Evolutionary conservation across 1,284 basidiomycete species (phyloP).

Genomic region (Puccinia hordei): DNA sequence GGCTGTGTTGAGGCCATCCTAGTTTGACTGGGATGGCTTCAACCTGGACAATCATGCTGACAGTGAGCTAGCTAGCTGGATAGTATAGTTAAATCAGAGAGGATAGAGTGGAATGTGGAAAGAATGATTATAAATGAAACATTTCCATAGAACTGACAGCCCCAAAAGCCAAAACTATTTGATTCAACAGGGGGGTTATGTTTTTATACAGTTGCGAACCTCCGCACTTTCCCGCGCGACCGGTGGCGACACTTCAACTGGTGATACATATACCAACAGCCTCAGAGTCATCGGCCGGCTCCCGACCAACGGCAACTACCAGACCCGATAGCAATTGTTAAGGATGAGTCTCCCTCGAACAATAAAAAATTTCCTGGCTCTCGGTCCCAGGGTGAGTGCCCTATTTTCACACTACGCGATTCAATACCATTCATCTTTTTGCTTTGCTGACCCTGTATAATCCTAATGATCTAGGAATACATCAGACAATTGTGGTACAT

Average conservation of each 20-base stretch:
- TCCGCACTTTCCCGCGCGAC: not conserved
- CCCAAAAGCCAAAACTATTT: too few species aligned
- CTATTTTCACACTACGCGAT: not conserved
- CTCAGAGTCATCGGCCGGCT: not conserved
- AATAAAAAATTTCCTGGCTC: conserved; percentile 38
- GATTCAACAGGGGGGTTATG: too few species aligned
- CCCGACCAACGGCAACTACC: not conserved
- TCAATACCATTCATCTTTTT: not conserved
- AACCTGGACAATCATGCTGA: too few species aligned
- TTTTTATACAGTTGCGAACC: not conserved
- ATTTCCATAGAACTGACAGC: too few species aligned
- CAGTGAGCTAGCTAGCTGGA: too few species aligned
- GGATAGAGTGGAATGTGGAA: too few species aligned
- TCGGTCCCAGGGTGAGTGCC: conserved; percentile 44
- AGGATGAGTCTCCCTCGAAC: conserved; percentile 45
- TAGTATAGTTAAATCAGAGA: too few species aligned
- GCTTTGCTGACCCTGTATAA: not conserved
- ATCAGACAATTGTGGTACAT: conserved; percentile 66
- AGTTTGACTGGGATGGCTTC: too few species aligned
- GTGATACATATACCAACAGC: not conserved
- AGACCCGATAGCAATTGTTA: not conserved
- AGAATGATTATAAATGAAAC: too few species aligned
- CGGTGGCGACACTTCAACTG: conserved; percentile 5
- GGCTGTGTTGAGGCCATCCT: too few species aligned
- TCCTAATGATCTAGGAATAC: conserved; percentile 33